phyloP scores from a whole-genome alignment of 805 yeast genomes.

The Priceomyces fermenticarens region DNA sequence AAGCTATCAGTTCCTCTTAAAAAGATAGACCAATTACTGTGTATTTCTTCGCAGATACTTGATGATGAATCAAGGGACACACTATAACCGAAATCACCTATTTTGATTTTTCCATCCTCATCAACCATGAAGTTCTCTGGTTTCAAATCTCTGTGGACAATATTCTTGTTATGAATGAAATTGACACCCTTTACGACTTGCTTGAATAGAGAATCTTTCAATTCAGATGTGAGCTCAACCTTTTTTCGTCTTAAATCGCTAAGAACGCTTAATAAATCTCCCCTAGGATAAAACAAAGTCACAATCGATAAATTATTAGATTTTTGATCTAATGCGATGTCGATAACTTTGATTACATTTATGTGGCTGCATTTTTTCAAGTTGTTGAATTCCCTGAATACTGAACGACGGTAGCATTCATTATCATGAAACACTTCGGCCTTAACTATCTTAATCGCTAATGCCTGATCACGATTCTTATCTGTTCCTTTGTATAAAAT shows the following conservation, averaged over 20 bases:
- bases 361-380: constrained; percentile 25
- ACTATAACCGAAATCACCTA: constrained; percentile 53
- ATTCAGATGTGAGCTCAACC: constrained; percentile 24
- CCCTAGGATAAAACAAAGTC: constrained; percentile 41
- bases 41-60: constrained; percentile 12
- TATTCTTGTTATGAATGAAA: constrained; percentile 39
- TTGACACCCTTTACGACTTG: constrained; percentile 44
- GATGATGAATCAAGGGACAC: constrained; percentile 24
- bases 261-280: constrained; percentile 47
- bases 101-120: constrained; percentile 40
- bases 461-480: constrained; percentile 12
- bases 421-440: constrained; percentile 9
- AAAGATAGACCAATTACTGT: constrained; percentile 12
- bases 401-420: constrained; percentile 16
- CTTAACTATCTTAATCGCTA: constrained; percentile 34
- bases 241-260: constrained; percentile 35
- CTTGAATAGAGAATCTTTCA: constrained; percentile 46
- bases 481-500: constrained; percentile 30
- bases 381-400: constrained; percentile 28
- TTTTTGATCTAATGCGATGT: constrained; percentile 16
- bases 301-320: constrained; percentile 30
- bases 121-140: constrained; percentile 54
- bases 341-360: constrained; percentile 26
- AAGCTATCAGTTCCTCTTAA: constrained; percentile 51
- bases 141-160: constrained; percentile 52